Conservation (phyloP, 192 early-diverging fungal genomes). For the Backusella mclennaniae region DNA sequence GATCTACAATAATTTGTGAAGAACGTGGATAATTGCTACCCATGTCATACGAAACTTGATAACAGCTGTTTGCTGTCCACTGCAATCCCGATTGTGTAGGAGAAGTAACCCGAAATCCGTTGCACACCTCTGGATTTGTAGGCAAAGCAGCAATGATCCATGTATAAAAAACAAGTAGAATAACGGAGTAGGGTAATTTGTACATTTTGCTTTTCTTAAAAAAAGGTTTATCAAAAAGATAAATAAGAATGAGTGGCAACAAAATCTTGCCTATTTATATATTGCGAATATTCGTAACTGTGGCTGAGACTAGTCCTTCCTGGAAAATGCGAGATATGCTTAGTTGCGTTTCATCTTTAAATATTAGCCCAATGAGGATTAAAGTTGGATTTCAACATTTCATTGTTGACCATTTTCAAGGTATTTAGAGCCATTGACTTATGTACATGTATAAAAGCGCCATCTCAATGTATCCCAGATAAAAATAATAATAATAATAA, state of each 20-base stretch:
- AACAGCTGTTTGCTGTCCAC: conserved; percentile 23
- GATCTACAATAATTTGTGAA: conserved; percentile 1
- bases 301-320: neutral
- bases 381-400: neutral
- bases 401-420: neutral
- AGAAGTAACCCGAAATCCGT: conserved; percentile 23
- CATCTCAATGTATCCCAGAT: neutral
- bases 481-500: neutral
- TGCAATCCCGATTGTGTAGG: conserved; percentile 11
- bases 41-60: conserved; percentile 17
- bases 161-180: neutral
- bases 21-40: conserved; percentile 12
- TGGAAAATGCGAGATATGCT: neutral
- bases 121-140: conserved; percentile 12
- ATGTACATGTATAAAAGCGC: neutral
- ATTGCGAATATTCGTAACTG: neutral
- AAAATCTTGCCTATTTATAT: neutral
- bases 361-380: neutral
- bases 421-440: too few relatives aligned
- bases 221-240: neutral
- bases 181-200: neutral
- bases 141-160: neutral
- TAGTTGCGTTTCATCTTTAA: neutral
- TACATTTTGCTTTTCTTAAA: neutral
- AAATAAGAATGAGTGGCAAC: neutral